Evolutionary conservation across 345 rosid genomes (phyloP).

Genomic region (Luvunga scandens): DNA sequence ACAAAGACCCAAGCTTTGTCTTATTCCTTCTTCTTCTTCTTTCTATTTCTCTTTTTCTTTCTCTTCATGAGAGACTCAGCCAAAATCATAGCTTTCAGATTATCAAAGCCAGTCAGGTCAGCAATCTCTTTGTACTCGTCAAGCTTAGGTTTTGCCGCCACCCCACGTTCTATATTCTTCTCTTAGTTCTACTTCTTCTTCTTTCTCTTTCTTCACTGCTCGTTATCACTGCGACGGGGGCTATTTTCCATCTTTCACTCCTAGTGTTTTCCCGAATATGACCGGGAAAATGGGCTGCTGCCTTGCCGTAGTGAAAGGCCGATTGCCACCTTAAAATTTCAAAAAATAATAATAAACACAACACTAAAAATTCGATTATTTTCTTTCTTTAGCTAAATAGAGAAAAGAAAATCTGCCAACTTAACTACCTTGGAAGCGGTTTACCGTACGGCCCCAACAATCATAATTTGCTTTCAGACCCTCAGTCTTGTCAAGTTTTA

Average conservation of each 20-base stretch:
- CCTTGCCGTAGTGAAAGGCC: no score
- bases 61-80: conserved; percentile 11
- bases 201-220: conserved; percentile 8
- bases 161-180: neutral
- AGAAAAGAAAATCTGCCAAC: no score
- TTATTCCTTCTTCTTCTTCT: neutral
- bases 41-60: conserved; percentile 10
- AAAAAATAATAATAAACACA: no score
- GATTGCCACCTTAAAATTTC: no score
- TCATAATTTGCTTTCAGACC: no score
- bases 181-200: neutral
- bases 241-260: neutral
- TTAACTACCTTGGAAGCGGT: no score
- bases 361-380: no score
- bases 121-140: conserved; percentile 13
- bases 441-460: no score
- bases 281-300: neutral
- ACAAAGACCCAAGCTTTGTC: neutral
- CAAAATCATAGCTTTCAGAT: conserved; percentile 15
- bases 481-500: no score
- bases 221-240: neutral
- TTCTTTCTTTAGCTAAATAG: no score
- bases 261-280: neutral
- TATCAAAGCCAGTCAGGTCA: conserved; percentile 9
- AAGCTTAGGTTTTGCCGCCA: conserved; percentile 4